Evolutionary conservation across 768 basidiomycete genomes (phyloP).

Genomic region (Boletus subparvulus): DNA sequence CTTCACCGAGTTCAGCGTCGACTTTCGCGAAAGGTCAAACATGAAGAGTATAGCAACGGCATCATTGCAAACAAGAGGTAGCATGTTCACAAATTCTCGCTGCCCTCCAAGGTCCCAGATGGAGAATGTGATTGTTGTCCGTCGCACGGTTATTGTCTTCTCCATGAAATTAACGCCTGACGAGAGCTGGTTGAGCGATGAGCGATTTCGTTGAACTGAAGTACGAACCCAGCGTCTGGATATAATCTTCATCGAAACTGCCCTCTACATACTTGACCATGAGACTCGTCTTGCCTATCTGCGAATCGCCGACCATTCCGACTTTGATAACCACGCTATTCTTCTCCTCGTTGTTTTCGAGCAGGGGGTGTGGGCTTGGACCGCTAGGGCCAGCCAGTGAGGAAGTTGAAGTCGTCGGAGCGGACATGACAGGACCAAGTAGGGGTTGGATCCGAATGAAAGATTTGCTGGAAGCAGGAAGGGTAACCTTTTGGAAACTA

Average conservation of each 20-base stretch:
- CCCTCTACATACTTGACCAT: slow-evolving; percentile 99
- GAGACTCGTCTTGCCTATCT: slow-evolving; percentile 98
- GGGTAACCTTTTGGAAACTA: slow-evolving; percentile 22
- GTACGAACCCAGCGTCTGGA: slow-evolving; percentile 91
- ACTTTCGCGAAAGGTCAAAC: slow-evolving; percentile 98
- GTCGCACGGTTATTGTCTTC: slow-evolving; percentile 97
- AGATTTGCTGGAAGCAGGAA: slow-evolving; percentile 14
- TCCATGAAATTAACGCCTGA: slow-evolving; percentile 99
- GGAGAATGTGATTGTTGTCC: slow-evolving; percentile 98
- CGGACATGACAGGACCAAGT: slow-evolving; percentile 42
- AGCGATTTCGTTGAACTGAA: neutral
- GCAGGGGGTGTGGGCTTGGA: slow-evolving; percentile 47
- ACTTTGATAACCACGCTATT: slow-evolving; percentile 97
- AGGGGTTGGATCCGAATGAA: slow-evolving; percentile 18
- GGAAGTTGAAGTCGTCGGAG: slow-evolving; percentile 48
- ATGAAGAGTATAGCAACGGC: slow-evolving; percentile 99
- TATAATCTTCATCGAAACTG: slow-evolving; percentile 98
- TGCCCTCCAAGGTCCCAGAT: slow-evolving; percentile 99
- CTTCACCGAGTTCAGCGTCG: slow-evolving; percentile 96
- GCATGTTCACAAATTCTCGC: slow-evolving; percentile 98
- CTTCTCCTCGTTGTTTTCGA: slow-evolving; percentile 71
- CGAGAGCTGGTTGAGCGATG: slow-evolving; percentile 7
- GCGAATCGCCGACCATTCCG: slow-evolving; percentile 99
- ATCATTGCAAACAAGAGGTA: slow-evolving; percentile 97
- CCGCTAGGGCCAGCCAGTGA: slow-evolving; percentile 51